Conservation (phyloP, 768 basidiomycete genomes). For the Agrocybe chaxingu region DNA sequence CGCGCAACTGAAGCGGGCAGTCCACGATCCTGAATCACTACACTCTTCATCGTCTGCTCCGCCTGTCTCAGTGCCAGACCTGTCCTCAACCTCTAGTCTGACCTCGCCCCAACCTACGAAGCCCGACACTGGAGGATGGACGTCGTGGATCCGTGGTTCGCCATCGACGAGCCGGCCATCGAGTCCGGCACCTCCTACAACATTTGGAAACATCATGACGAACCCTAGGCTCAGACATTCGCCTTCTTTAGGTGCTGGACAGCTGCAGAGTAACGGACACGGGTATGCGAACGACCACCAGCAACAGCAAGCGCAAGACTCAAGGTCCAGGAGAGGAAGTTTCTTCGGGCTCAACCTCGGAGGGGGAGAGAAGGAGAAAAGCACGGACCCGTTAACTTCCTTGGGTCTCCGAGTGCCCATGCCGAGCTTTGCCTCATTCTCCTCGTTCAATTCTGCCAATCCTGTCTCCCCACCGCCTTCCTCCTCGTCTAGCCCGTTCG, state of each 20-base stretch:
- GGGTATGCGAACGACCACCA: too few relatives aligned
- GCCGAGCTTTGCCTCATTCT: constrained; percentile 34
- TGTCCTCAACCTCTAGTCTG: constrained; percentile 11
- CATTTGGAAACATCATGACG: constrained; percentile 72
- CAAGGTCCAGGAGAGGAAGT: constrained; percentile 1
- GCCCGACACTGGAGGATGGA: constrained; percentile 39
- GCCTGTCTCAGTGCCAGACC: neutral
- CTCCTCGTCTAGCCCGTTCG: constrained; percentile 1
- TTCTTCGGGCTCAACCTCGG: constrained; percentile 18
- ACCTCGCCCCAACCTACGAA: constrained; percentile 3
- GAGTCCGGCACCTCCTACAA: constrained; percentile 36
- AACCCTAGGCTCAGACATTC: constrained; percentile 55
- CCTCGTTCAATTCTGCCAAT: neutral
- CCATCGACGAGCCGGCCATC: constrained; percentile 29
- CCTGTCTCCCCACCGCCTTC: constrained; percentile 1
- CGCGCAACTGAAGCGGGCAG: constrained; percentile 56
- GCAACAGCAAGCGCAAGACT: too few relatives aligned
- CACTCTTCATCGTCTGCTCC: constrained; percentile 9
- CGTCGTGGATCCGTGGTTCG: constrained; percentile 48
- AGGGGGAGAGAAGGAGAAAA: constrained; percentile 14
- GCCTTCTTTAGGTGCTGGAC: constrained; percentile 25
- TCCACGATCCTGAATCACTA: constrained; percentile 42
- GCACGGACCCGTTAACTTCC: constrained; percentile 38
- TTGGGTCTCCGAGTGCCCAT: constrained; percentile 58
- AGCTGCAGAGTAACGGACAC: too few relatives aligned